These are phyloP conservation scores for Lipomyces japonicus DNA, from an alignment of 805 yeast species.

Conservation along the genomic window DNA sequence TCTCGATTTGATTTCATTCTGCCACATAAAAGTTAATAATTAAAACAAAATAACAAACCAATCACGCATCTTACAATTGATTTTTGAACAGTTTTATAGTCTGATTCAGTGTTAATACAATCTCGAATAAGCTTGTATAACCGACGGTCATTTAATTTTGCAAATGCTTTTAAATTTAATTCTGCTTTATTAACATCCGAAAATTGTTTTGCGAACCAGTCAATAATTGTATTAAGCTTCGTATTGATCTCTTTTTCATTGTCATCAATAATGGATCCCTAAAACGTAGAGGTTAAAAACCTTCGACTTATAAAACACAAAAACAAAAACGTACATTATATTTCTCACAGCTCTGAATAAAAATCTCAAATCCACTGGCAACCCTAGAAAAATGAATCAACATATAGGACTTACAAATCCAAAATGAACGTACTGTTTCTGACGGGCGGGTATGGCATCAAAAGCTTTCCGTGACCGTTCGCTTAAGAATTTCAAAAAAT, in stretches of 20 bases:
- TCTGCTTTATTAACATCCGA: conserved; percentile 52
- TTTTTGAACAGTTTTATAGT: conserved; percentile 55
- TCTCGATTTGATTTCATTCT: conserved; percentile 56
- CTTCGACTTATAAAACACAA: conserved; percentile 9
- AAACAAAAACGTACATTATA: conserved; percentile 37
- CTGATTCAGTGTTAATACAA: conserved; percentile 55
- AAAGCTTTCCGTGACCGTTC: conserved; percentile 61
- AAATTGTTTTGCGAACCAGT: conserved; percentile 58
- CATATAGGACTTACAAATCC: neutral
- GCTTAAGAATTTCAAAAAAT: conserved; percentile 48
- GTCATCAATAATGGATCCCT: conserved; percentile 14
- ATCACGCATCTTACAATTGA: conserved; percentile 41
- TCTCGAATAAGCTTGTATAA: conserved; percentile 52
- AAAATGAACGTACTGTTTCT: conserved; percentile 44
- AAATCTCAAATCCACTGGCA: conserved; percentile 49
- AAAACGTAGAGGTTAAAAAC: too few species aligned
- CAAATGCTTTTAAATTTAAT: conserved; percentile 52
- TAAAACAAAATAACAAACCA: neutral
- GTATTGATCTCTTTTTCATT: conserved; percentile 6
- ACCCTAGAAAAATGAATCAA: conserved; percentile 29
- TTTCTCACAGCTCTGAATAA: conserved; percentile 49
- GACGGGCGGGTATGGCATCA: conserved; percentile 65
- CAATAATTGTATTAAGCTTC: conserved; percentile 37
- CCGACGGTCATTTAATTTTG: conserved; percentile 55
- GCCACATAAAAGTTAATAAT: neutral